Base-by-base conservation (phyloP, 1,284 basidiomycete genomes). In the Cutaneotrichosporon arboriforme region DNA sequence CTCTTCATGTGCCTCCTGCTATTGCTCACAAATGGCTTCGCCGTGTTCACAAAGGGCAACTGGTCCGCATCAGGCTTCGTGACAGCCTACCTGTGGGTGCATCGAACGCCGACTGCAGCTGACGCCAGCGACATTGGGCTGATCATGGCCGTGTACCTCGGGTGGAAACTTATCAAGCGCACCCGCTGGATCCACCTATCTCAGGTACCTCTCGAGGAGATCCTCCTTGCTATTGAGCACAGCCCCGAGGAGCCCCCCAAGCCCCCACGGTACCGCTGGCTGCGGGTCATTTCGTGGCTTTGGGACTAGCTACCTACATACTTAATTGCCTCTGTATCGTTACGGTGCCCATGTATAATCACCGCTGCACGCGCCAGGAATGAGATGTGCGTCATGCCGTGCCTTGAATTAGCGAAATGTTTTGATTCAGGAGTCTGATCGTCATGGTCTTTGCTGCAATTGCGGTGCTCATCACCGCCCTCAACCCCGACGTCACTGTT, bases 51-150 rank as follows among this genome's bases (percentile, higher is more conserved):
- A 22, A 57, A 52, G 39, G 63, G 62, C 40, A 33, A 36, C n/a
- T 64, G 63, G 63, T 34, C 44, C 33, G 48, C 51, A 1, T 41
- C 55, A 0, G 41, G 46, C 13, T 64, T 64, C 43, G 48, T 64
- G 52, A 59, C 59, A 18, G 44, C 51, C 17, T 63, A 65, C 36
- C 54, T 66, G 45, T 56, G 44, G 58, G 59, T 41, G 4, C n/a
- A n/a, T n/a, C n/a, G n/a, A n/a, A 10, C 1, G 15, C 12, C 8
- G 38, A 20, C 8, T 9, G 37, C 18, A 8, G 45, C 34, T 33
- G 22, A 46, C 46, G 18, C 2, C 42, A 63, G 59, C 13, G 64
- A 66, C 44, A 64, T 66, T 43, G 58, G 53, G 1, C 60, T 66
- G 4, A 49, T 66, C 13, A 18, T 46, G 4, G 49, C 37, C 26